Conservation (phyloP, 2,329 filamentous ascomycete genomes). For the Pseudopithomyces chartarum region DNA sequence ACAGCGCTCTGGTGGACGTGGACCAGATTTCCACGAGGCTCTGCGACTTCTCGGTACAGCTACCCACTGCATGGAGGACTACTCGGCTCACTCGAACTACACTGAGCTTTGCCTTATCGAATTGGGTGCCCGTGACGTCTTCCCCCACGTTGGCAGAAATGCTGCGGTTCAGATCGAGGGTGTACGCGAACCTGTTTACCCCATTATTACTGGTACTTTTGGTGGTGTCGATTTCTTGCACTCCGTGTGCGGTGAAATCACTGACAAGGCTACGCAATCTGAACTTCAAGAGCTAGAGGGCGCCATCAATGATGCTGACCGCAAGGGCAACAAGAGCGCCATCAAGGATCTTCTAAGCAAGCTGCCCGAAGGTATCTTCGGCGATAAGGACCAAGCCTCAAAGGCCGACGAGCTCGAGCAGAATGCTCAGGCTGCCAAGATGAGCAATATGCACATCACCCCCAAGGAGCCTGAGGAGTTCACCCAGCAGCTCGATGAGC, state of each 20-base stretch:
- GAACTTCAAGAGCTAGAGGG: constrained; percentile 88
- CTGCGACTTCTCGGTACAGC: constrained; percentile 85
- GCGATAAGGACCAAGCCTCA: constrained; percentile 72
- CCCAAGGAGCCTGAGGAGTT: constrained; percentile 84
- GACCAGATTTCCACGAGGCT: constrained; percentile 84
- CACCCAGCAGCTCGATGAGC: constrained; percentile 73
- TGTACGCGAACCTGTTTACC: constrained; percentile 71
- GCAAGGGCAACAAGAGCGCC: constrained; percentile 71
- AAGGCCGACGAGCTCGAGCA: constrained; percentile 80
- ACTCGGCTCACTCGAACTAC: constrained; percentile 93
- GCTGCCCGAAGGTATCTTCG: constrained; percentile 81
- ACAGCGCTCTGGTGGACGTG: constrained; percentile 71
- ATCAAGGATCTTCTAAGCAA: constrained; percentile 80
- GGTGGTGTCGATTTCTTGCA: constrained; percentile 94
- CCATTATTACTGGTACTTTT: constrained; percentile 88
- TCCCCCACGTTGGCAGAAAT: constrained; percentile 81
- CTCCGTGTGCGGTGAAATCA: constrained; percentile 78
- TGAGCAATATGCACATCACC: constrained; percentile 74
- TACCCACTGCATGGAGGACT: constrained; percentile 88
- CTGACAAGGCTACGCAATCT: constrained; percentile 88
- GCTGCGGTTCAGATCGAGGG: constrained; percentile 74
- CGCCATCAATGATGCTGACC: constrained; percentile 68
- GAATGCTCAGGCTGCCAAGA: constrained; percentile 75
- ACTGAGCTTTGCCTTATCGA: constrained; percentile 86
- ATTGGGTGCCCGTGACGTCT: constrained; percentile 78